Base-by-base conservation (phyloP, 2,329 filamentous ascomycete species). In the Colletotrichum phormii region DNA sequence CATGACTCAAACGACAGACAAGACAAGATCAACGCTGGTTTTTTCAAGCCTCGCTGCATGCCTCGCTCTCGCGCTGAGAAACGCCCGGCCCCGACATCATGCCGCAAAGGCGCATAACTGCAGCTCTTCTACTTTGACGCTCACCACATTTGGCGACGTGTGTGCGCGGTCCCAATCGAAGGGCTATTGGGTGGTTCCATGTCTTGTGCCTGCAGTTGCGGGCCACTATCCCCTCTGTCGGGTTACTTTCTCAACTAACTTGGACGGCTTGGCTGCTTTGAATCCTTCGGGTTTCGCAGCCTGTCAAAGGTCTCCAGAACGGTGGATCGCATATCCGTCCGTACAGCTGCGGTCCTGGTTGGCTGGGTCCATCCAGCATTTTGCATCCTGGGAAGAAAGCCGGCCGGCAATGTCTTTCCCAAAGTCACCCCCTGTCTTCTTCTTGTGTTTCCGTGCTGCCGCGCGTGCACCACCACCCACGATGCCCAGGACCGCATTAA, bases 181-280 rank as follows among this genome's bases (percentile, higher is more conserved):
- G 65, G 69, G 65, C 33, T 58, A 64, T 60, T 69, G 70, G 42
- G 65, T 49, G 65, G 65, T 61, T 61, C 31, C 54, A 26, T 15
- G 24, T 49, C n/a, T 22, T 33, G 65, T 72, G 70, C 65, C 58
- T 72, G 65, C 69, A 72, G 59, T 59, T 63, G 65, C 69, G 65
- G 69, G 65, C 60, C 69, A 46, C 58, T 57, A 58, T 68, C 64
- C 69, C 69, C 69, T 71, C 69, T 58, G 58, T 71, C 69, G 69
- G 69, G 31, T 71, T 71, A 33, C 64, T 29, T 64, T 29, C 67
- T 29, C 35, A 64, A 49, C 24, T 29, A 29, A 29, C 26, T 29
- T 29, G 67, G 37, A 42, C 49, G 42, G 24, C 35, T 49, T 58
- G 51, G 35, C 46, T 55, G 24, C 15, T 29, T 49, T 49, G 58